phyloP scores from a whole-genome alignment of 192 early-diverging fungal genomes.

The Entophlyctis luteolus region DNA sequence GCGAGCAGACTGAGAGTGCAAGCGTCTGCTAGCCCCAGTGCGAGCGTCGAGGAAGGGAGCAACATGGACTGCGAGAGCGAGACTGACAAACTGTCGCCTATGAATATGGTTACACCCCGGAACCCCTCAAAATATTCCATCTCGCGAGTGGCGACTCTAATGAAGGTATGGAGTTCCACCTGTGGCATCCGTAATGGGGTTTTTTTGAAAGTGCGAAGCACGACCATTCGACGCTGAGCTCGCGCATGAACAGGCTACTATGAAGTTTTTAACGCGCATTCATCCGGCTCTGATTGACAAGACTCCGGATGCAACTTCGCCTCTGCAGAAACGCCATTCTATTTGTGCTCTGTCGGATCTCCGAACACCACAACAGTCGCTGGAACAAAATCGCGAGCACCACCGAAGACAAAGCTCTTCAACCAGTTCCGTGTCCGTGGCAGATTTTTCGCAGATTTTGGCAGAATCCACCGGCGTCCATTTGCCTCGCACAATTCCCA shows the following conservation, averaged over 20 bases:
- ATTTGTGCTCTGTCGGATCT: background rate
- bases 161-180: background rate
- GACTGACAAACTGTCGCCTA: too few relatives aligned
- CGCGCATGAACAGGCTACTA: constrained; percentile 19
- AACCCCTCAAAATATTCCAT: too few relatives aligned
- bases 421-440: too few relatives aligned
- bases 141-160: constrained; percentile 9
- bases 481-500: constrained; percentile 16
- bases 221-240: constrained; percentile 25
- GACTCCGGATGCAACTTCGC: background rate
- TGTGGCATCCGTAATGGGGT: background rate
- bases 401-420: background rate
- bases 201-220: background rate
- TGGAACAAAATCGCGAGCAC: background rate
- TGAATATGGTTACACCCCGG: too few relatives aligned
- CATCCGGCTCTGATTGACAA: background rate
- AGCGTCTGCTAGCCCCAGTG: too few relatives aligned
- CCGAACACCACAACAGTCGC: background rate
- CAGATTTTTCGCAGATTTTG: too few relatives aligned
- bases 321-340: background rate
- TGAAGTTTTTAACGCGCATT: constrained; percentile 9
- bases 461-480: background rate
- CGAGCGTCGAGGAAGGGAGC: too few relatives aligned
- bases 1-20: too few relatives aligned
- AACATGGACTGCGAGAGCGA: too few relatives aligned